These are phyloP conservation scores for Mortierella sp. DNA, from an alignment of 371 early-diverging fungal species.

Conservation along the genomic window DNA sequence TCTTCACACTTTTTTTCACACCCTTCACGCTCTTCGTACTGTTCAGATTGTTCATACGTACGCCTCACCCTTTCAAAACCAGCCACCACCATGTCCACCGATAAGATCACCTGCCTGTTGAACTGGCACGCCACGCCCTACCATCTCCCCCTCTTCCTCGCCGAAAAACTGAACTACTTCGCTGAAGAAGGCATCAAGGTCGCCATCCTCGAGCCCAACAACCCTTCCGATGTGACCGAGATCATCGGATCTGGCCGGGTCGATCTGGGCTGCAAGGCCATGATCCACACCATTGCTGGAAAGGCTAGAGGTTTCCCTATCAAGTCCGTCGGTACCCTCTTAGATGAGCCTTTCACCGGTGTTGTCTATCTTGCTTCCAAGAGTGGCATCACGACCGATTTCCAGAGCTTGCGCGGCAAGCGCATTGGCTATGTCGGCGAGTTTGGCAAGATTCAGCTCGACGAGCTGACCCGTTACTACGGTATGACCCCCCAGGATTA, in stretches of 20 bases:
- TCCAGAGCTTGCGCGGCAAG: constrained; percentile 65
- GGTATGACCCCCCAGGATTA: constrained; percentile 73
- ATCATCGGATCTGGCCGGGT: constrained; percentile 74
- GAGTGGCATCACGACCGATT: constrained; percentile 69
- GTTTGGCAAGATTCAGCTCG: constrained; percentile 76
- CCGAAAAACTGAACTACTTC: constrained; percentile 71
- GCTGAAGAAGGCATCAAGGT: constrained; percentile 70
- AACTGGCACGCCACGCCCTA: constrained; percentile 76
- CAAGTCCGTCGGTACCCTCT: constrained; percentile 72
- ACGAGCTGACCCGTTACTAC: constrained; percentile 68
- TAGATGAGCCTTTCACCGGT: constrained; percentile 78
- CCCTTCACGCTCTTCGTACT: too few relatives aligned
- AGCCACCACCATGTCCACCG: constrained; percentile 55
- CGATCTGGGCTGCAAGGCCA: constrained; percentile 75
- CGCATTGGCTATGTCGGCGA: constrained; percentile 75
- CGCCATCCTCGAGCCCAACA: constrained; percentile 73
- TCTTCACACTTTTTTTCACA: too few relatives aligned
- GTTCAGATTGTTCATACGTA: too few relatives aligned
- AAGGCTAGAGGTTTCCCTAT: constrained; percentile 74
- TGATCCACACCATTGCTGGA: constrained; percentile 80
- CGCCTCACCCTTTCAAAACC: not conserved
- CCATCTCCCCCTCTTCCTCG: constrained; percentile 74
- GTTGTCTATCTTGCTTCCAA: constrained; percentile 66
- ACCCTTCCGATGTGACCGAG: constrained; percentile 76
- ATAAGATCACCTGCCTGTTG: constrained; percentile 67